Evolutionary conservation across 2,329 filamentous ascomycete genomes (phyloP), one percentile per base, ranked within the genome.

Genomic region (Calonectria hongkongensis): DNA sequence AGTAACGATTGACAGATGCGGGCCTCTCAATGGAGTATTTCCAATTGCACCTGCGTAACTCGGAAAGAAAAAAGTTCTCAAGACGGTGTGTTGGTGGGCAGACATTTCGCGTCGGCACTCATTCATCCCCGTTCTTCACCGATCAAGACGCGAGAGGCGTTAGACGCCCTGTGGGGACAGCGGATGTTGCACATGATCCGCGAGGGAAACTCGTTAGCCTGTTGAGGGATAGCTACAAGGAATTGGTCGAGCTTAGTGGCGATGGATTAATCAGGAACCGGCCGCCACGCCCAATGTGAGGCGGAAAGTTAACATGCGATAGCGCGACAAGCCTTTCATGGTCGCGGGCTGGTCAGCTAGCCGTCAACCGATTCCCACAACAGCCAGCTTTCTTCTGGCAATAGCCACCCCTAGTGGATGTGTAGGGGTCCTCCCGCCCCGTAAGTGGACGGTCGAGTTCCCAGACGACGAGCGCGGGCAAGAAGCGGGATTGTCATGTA

Each of bases 171-270:
- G 79, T 81, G 79, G 79, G 79, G 74, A 75, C 74, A 75, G 71
- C 76, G 75, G 78, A 80, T 81, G 79, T 80, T 81, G 77, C 79
- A 80, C 79, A 81, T 81, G 79, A 81, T 81, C 72, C 73, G 77
- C 73, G 75, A 79, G 58, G 47, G 63, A 71, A 71, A 73, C 65
- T 73, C 45, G 69, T 81, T 80, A 78, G 76, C 78, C 75, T 43
- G 72, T 76, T 80, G 76, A 64, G 72, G 78, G 71, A 76, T 79
- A 78, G 78, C 71, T 65, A 73, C 70, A 63, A 76, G 74, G 70
- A 67, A 67, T 74, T 77, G 70, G 73, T 63, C 65, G 64, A n/a
- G 25, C 69, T 76, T 71, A 71, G 68, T 54, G 63, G 63, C 68
- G 33, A 54, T 66, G 36, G 27, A n/a, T 66, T 62, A 62, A 66